Evolutionary conservation across 2,329 filamentous ascomycete species (phyloP), one percentile per base, ranked within the genome.

Genomic region (Penicillium sp.): DNA sequence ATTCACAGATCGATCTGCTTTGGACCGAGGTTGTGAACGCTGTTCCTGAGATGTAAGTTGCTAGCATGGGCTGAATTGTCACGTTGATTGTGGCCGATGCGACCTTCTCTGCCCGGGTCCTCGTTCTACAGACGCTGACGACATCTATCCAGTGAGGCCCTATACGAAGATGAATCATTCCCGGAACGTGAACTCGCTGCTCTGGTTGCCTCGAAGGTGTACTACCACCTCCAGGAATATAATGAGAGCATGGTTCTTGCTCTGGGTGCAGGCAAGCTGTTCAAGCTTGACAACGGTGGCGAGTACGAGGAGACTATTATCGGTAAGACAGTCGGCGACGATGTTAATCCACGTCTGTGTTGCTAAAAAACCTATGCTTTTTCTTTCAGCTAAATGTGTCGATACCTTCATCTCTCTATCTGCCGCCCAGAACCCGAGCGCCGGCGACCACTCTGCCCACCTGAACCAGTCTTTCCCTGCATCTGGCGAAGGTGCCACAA

Each of bases 301-400:
- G 95, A 99, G 80, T 99, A 96, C 71, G 95, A 99, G 77, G 93
- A 99, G 80, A 99, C 95, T 56, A 98, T 99, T 79, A 93, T 98
- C 75, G 93, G 83, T 85, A 76, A 69, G 79, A 74, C 53, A 37
- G 14, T 4, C 19, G 19, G 9, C 43, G 31, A 13, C 22, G 55
- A 3, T 19, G 22, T 5, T 5, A 22, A 11, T 52, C 8, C 8
- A 6, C 24, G 9, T 43, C 14, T n/a, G 27, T 6, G 6, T 57
- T 47, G 45, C 52, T 67, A 46, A 56, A 54, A 21, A 13, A 42
- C 31, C 21, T 55, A 21, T 43, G 35, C 58, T 10, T 35, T 14
- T 26, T 24, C 16, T 42, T 43, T 19, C 44, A 86, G 85, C 93
- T 58, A 97, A 96, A 84, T 99, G 95, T 73, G 87, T 99, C 71